Evolutionary conservation across 805 yeast genomes (phyloP).

Genomic region (Phaffomyces opuntiae): DNA sequence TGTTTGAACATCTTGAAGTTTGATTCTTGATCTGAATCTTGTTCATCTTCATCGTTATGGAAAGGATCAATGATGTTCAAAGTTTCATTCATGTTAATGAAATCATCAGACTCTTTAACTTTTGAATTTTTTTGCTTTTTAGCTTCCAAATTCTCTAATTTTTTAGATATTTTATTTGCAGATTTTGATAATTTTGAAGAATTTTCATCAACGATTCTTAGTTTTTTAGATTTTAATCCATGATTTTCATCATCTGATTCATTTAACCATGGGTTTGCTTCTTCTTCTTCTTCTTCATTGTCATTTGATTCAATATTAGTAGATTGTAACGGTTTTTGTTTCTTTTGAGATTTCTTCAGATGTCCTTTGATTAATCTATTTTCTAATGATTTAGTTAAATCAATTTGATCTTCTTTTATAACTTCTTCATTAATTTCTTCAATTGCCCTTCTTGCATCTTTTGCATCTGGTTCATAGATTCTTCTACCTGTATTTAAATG

Average conservation of each 20-base stretch:
- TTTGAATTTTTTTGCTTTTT: constrained; percentile 11
- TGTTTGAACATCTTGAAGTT: constrained; percentile 60
- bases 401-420: constrained; percentile 41
- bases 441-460: constrained; percentile 24
- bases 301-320: constrained; percentile 7
- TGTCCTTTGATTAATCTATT: constrained; percentile 29
- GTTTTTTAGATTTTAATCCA: constrained; percentile 37
- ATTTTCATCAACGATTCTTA: constrained; percentile 40
- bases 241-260: constrained; percentile 22
- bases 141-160: constrained; percentile 15
- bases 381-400: constrained; percentile 39
- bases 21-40: constrained; percentile 28
- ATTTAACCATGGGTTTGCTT: constrained; percentile 45
- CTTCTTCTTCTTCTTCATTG: constrained; percentile 16
- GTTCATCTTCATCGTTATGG: constrained; percentile 25
- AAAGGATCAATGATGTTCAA: constrained; percentile 43
- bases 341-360: constrained; percentile 7
- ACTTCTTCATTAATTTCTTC: constrained; percentile 30
- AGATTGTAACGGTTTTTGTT: constrained; percentile 3
- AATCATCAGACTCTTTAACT: constrained; percentile 27
- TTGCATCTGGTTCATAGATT: constrained; percentile 57
- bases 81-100: constrained; percentile 44
- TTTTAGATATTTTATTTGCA: constrained; percentile 25
- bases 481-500: constrained; percentile 71
- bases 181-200: constrained; percentile 45